Base-by-base conservation (phyloP, 768 basidiomycete genomes). In the Pluteus cervinus region DNA sequence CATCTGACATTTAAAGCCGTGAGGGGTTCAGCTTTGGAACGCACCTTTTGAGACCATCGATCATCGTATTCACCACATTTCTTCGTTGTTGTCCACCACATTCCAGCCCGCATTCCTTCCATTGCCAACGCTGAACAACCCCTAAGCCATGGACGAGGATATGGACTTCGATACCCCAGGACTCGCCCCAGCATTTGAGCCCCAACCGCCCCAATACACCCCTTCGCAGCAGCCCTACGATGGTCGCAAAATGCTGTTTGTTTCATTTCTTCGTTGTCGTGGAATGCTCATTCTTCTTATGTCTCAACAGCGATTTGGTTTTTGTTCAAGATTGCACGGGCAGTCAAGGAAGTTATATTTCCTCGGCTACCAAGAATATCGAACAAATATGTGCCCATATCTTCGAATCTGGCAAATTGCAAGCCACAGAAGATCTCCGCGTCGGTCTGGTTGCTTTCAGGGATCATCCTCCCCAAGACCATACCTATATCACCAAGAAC, bases 401-500 rank as follows among this genome's bases (percentile, higher is more conserved):
- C 46, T 88, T 88, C 62, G 85, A 92, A 62, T 92, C 90, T 16
- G 92, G 92, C 28, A 86, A 85, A 52, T 76, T 98, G n/a, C 82
- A 86, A 55, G 68, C 75, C 39, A 75, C 68, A 30, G 91, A 94
- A 52, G 93, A 96, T 58, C 75, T 94, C 15, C 79, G 90, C 45
- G 80, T 98, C 26, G 96, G 93, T 41, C 74, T 98, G 34, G 71
- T 98, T 47, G 92, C 91, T 28, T 98, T 93, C 64, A 79, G 94
- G 44, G 93, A 98, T 65, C 90, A 98, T 55, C 93, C 93, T 17
- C 93, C 93, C 11, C 93, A 98, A 65, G 93, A 98, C 56, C 89
- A 88, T 52, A 92, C 91, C 39, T 98, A 92, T 57, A 68, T 98
- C 45, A 83, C 82, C 52, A 90, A 86, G 68, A 92, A 86, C 56